Evolutionary conservation across 2,329 filamentous ascomycete genomes (phyloP).

Genomic region (Hymenoscyphus fraxineus): DNA sequence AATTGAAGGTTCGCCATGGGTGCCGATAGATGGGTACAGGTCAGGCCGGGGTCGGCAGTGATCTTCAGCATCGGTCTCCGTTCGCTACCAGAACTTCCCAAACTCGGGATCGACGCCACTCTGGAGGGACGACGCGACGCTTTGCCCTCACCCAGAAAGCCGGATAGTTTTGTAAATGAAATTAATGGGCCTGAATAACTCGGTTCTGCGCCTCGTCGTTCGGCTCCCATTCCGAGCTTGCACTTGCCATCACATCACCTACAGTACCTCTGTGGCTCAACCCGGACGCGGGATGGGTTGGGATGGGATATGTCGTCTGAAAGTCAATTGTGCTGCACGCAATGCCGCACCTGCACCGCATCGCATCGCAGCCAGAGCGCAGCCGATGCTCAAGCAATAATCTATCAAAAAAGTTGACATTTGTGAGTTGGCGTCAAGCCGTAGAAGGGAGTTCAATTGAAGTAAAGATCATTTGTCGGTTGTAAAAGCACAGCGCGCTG

Average conservation of each 20-base stretch:
- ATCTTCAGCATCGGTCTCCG: conserved; percentile 21
- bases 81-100: conserved; percentile 21
- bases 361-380: neutral
- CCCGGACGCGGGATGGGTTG: neutral
- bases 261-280: neutral
- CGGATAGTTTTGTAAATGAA: conserved; percentile 18
- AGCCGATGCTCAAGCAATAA: neutral
- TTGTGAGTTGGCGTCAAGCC: neutral
- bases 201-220: neutral
- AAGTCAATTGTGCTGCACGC: neutral
- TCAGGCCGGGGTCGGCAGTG: conserved; percentile 9
- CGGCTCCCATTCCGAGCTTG: neutral
- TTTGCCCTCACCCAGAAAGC: conserved; percentile 23
- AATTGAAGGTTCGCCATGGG: conserved; percentile 12
- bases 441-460: neutral
- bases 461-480: neutral
- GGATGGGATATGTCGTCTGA: neutral
- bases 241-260: neutral
- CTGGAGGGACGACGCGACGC: conserved; percentile 13
- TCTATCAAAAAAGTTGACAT: neutral
- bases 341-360: neutral
- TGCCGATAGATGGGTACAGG: conserved; percentile 3
- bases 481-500: conserved; percentile 1
- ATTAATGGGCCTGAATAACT: neutral
- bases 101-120: conserved; percentile 21